Conservation (phyloP, 192 early-diverging fungal genomes). For the Helicostylum pulchrum region DNA sequence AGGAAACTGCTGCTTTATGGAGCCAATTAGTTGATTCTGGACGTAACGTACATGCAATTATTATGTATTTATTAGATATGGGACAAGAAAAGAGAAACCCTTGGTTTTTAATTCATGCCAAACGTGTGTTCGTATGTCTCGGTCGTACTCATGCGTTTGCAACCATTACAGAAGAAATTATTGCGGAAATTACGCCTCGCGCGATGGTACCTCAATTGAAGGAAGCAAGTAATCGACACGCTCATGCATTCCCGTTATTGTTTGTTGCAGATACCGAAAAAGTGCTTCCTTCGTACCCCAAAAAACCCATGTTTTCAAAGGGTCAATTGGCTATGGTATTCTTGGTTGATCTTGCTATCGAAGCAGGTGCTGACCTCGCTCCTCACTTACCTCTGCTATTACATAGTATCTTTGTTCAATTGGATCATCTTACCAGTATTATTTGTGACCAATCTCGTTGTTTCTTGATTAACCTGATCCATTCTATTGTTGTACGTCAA, state of each 20-base stretch:
- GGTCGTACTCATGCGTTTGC: conserved; percentile 59
- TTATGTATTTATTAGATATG: conserved; percentile 70
- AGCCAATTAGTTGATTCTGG: conserved; percentile 65
- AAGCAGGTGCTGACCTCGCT: conserved; percentile 61
- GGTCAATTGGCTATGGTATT: conserved; percentile 77
- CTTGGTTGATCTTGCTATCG: conserved; percentile 76
- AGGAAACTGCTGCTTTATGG: conserved; percentile 79
- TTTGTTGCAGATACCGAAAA: conserved; percentile 72
- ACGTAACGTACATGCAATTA: conserved; percentile 57
- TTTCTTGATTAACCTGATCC: conserved; percentile 75
- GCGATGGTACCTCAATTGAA: conserved; percentile 61
- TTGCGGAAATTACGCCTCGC: conserved; percentile 65
- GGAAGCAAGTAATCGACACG: conserved; percentile 33
- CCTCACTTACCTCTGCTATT: conserved; percentile 70
- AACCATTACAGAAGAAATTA: conserved; percentile 58
- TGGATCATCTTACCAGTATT: conserved; percentile 75
- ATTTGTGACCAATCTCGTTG: conserved; percentile 73
- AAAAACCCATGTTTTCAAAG: conserved; percentile 66
- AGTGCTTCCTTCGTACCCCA: conserved; percentile 58
- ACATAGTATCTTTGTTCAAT: conserved; percentile 75
- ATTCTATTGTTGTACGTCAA: conserved; percentile 63
- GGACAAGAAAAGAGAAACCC: conserved; percentile 76
- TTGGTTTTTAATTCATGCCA: conserved; percentile 71
- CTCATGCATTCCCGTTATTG: conserved; percentile 34
- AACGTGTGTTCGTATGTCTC: conserved; percentile 75